Base-by-base conservation (phyloP, 73 alveolate genomes). In the Paraurostyla sp. region DNA sequence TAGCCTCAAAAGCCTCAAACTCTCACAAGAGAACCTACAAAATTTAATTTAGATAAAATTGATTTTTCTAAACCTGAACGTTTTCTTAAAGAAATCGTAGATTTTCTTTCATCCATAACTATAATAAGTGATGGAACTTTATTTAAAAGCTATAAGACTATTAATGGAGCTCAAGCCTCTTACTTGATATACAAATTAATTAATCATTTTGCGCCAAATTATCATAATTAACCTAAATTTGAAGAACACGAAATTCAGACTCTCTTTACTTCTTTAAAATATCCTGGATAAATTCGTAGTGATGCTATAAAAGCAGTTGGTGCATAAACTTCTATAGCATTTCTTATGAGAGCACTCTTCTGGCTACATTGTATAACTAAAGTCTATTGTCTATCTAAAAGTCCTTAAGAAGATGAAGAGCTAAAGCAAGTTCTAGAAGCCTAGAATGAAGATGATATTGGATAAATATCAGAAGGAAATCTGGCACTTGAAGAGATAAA, bases 261-360 rank as follows among this genome's bases (percentile, higher is more conserved):
- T 2, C 32, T 81, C 1, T 81, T 81, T 40, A 25, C 9, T 1
- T 57, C 41, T 32, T 40, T 81, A 3, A 56, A 81, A 35, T 81
- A 81, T 36, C 91, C 91, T 2, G 69, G 62, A 3, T 32, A 63
- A 27, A 81, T 81, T 18, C 56, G 91, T 41, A 36, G 49, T 40
- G 91, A 81, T 81, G 91, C 91, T 27, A 81, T 81, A 30, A 81
- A 68, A 38, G 91, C 91, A 35, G 91, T 81, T 0, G 91, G 91
- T 27, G 91, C 91, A 11, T 65, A 68, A 30, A 40, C 83, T 1
- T 20, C 81, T 4, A 35, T 81, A 41, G 83, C 83, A 20, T 58
- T 81, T 43, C 91, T 81, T 0, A 36, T 57, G 25, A 81, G 71
- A 58, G 91, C 91, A 3, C 54, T 81, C 1, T 81, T 35, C 41